Evolutionary conservation across 2,329 filamentous ascomycete species (phyloP), one percentile per base, ranked within the genome.

Genomic region (Aspergillus sp.): DNA sequence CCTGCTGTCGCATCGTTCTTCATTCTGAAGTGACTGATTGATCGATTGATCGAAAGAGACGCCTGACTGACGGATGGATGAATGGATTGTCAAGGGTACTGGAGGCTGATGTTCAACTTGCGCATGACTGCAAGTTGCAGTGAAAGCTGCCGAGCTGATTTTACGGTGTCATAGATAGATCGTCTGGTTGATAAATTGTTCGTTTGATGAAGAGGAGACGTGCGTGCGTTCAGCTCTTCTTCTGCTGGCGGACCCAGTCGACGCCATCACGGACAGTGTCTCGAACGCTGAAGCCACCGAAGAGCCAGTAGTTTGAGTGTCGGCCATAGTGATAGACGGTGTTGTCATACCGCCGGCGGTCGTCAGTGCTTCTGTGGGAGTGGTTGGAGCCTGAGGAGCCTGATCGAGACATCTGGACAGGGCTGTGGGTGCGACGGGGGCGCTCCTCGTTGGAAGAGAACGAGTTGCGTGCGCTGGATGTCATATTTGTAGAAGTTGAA

Each of bases 231-330:
- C 60, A 56, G 22, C 55, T 44, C 56, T 61, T 63, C 34, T 59
- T 53, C 38, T 59, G 56, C 18, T 58, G 56, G 20, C 59, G 59
- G 24, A 77, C 41, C 57, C 70, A 72, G 34, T 74, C 71, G 18
- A 76, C 68, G 39, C 73, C 73, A 39, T 76, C 76, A 4, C 72
- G 73, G 22, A 79, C 75, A 6, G 78, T 77, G 34, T 79, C 76
- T 4, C 74, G 73, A 4, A 82, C 66, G 62, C 77, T 80, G 64
- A 81, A 78, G 1, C 78, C 76, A 18, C 75, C 74, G 57, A 82
- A 82, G 5, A 82, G 70, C 80, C 80, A 82, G 53, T 81, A 77
- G 54, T 82, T 81, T 17, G 74, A 76, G 65, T 82, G 80, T 8
- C 80, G 75, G 13, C 80, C 80, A 53, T 71, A 79, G 56, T 81